A percentile compares a stretch with the other conserved stretches of the same genome.
Evolutionary conservation across 1,139 yeast genomes (phyloP).

Genomic region (Saccharomyces hybrid): DNA sequence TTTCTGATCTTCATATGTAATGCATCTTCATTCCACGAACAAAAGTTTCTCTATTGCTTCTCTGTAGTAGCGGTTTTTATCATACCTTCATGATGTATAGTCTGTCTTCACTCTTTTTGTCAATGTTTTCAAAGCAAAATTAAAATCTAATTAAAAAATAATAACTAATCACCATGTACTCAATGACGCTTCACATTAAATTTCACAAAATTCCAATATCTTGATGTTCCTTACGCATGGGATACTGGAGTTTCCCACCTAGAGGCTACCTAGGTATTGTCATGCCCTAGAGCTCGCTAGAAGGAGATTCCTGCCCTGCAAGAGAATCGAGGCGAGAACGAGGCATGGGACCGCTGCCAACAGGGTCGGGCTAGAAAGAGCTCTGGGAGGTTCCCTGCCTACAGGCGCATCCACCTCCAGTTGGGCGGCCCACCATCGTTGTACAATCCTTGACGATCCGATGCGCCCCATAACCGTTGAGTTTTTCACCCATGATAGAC

Average conservation of each 20-base stretch:
- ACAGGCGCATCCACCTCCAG: not conserved
- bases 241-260: not conserved
- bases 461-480: not conserved
- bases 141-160: not conserved
- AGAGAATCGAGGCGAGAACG: not conserved
- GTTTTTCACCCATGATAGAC: no score
- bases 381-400: not conserved
- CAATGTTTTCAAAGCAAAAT: not conserved
- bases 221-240: not conserved
- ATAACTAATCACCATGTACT: not conserved
- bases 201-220: not conserved
- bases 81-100: not conserved
- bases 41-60: not conserved
- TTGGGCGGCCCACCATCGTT: not conserved
- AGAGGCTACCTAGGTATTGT: not conserved
- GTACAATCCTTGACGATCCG: not conserved
- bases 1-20: not conserved
- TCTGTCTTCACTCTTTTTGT: not conserved
- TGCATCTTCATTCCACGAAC: not conserved
- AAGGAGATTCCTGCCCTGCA: not conserved
- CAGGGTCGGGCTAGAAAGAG: not conserved
- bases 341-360: not conserved
- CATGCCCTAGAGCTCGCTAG: not conserved
- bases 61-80: not conserved
- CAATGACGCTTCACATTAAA: not conserved